phyloP scores from a whole-genome alignment of 2,329 filamentous ascomycete species.

The Tolypocladium capitatum region DNA sequence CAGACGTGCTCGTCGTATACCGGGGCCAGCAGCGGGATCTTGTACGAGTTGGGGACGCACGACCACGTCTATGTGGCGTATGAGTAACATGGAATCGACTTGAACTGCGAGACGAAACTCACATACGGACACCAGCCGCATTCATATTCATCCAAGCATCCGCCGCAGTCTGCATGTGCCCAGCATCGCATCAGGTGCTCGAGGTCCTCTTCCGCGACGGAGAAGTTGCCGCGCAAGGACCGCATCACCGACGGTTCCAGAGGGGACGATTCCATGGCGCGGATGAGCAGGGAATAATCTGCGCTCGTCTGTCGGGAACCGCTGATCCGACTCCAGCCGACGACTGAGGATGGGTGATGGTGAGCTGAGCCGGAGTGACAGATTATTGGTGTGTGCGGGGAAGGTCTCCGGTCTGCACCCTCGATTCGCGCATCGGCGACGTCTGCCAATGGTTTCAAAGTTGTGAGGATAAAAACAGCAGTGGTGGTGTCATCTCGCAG shows the following conservation, averaged over 20 bases:
- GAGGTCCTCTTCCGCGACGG: constrained; percentile 13
- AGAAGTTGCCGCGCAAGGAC: constrained; percentile 17
- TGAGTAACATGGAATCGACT: neutral
- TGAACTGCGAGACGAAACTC: neutral
- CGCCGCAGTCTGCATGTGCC: constrained; percentile 32
- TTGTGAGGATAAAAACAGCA: no score
- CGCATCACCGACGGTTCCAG: constrained; percentile 1
- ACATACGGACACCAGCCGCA: constrained; percentile 44
- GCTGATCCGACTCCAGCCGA: neutral
- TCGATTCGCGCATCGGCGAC: no score
- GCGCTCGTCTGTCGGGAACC: neutral
- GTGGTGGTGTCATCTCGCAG: no score
- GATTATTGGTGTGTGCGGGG: neutral
- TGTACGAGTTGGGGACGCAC: constrained; percentile 37
- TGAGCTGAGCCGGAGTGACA: neutral
- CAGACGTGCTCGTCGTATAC: constrained; percentile 36
- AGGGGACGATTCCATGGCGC: neutral
- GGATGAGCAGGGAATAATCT: neutral
- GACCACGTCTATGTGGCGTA: constrained; percentile 29
- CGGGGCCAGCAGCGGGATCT: constrained; percentile 34
- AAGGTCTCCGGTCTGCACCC: no score
- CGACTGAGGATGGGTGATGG: neutral
- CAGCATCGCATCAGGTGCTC: constrained; percentile 36
- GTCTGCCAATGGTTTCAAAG: no score
- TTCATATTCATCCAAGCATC: constrained; percentile 27